These are phyloP conservation scores for Corylus avellana DNA, from an alignment of 306 rosid genomes.

Conservation along the genomic window DNA sequence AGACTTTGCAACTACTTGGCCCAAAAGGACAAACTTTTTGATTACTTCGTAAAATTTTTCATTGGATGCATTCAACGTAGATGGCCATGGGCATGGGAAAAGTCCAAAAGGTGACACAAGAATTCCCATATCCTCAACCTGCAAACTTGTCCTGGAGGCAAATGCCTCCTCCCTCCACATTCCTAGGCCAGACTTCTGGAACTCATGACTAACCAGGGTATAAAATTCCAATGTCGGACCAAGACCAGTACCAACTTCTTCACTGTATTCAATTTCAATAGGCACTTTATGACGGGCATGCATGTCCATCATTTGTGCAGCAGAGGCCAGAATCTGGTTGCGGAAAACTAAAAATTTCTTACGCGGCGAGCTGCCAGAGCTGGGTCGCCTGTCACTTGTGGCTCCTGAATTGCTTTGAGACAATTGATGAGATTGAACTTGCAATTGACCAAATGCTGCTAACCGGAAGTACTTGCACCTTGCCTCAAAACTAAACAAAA, in stretches of 20 bases:
- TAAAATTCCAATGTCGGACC: constrained; percentile 98
- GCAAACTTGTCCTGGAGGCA: constrained; percentile 33
- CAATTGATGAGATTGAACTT: constrained; percentile 41
- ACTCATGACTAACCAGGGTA: constrained; percentile 87
- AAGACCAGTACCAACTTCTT: constrained; percentile 99
- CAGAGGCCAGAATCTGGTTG: constrained; percentile 70
- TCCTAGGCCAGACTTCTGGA: constrained; percentile 77
- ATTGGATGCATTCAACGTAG: constrained; percentile 41
- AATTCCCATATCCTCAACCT: constrained; percentile 43
- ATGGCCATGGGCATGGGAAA: constrained; percentile 88
- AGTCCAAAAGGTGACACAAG: constrained; percentile 57
- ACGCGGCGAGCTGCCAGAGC: constrained; percentile 58
- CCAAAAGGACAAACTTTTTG: constrained; percentile 75
- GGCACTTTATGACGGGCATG: constrained; percentile 68
- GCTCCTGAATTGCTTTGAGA: constrained; percentile 53
- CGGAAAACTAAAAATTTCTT: constrained; percentile 85
- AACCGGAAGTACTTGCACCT: constrained; percentile 86
- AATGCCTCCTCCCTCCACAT: constrained; percentile 86
- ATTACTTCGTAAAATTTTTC: constrained; percentile 61
- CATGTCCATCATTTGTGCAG: constrained; percentile 84
- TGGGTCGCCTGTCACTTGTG: constrained; percentile 48
- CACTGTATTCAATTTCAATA: constrained; percentile 90
- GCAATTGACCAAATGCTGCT: constrained; percentile 71
- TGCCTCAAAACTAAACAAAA: constrained; percentile 87
- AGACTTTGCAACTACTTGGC: constrained; percentile 87